Percentiles rank a stretch among this genome's conserved stretches.
Conservation (phyloP, 305 asterid genomes). For the Solanum hybrid region DNA sequence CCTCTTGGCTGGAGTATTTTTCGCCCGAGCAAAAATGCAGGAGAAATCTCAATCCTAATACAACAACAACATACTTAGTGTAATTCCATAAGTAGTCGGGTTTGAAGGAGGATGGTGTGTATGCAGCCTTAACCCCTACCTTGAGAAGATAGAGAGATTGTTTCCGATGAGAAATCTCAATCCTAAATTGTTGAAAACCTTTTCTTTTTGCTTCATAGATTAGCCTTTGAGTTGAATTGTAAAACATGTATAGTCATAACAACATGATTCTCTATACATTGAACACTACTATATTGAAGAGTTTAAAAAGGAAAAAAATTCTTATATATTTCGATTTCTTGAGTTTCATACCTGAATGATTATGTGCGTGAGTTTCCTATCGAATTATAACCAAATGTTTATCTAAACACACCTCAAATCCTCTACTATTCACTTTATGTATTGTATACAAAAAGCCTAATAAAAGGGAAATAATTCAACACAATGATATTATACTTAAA, state of each 20-base stretch:
- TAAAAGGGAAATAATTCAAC: no score
- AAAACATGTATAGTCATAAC: neutral
- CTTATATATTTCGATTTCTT: no score
- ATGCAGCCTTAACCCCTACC: neutral
- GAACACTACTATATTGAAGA: no score
- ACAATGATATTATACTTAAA: neutral
- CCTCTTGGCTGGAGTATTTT: constrained; percentile 77
- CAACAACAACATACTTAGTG: neutral
- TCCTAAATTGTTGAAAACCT: neutral
- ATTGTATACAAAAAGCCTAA: no score
- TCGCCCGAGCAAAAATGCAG: constrained; percentile 82
- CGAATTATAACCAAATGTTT: neutral
- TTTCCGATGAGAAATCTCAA: constrained; percentile 17
- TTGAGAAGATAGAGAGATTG: neutral
- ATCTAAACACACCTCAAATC: no score
- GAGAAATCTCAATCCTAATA: constrained; percentile 23
- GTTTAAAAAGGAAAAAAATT: neutral
- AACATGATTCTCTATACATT: neutral
- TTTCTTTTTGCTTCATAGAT: neutral
- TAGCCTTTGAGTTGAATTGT: neutral
- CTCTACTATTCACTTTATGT: no score
- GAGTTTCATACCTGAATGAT: neutral
- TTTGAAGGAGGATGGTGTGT: neutral
- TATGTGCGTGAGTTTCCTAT: neutral
- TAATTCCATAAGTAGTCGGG: neutral